phyloP scores from a whole-genome alignment of 2,329 filamentous ascomycete genomes.

The Paraconiothyrium brasiliense region DNA sequence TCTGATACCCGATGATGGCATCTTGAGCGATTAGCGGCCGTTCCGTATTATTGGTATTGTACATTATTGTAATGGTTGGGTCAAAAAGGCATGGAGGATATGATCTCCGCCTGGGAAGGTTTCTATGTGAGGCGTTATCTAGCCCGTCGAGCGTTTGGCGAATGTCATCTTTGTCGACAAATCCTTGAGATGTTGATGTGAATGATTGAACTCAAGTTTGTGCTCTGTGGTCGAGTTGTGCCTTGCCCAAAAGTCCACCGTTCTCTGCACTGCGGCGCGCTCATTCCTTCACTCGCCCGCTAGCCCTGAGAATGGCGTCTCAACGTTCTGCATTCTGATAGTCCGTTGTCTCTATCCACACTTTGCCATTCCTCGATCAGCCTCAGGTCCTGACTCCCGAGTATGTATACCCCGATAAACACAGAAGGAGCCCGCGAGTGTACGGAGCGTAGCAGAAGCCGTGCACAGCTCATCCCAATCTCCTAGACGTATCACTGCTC shows the following conservation, averaged over 20 bases:
- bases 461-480: no score
- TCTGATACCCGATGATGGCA: background rate
- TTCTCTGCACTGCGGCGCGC: no score
- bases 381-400: no score
- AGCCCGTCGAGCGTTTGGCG: background rate
- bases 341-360: background rate
- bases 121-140: background rate
- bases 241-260: background rate
- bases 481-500: no score
- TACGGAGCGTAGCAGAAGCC: no score
- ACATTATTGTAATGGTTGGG: constrained; percentile 12
- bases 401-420: no score
- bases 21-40: background rate
- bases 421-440: no score
- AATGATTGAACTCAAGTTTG: background rate
- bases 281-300: background rate
- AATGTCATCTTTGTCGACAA: background rate
- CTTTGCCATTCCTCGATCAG: background rate
- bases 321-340: background rate
- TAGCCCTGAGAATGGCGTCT: background rate
- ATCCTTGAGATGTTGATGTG: background rate
- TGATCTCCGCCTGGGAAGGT: background rate
- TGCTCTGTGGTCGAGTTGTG: background rate
- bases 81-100: constrained; percentile 3
- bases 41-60: background rate